A percentile compares a stretch with the other conserved stretches of the same genome.
phyloP scores from a whole-genome alignment of 441 rosid genomes.

The Euphorbia celastroides region DNA sequence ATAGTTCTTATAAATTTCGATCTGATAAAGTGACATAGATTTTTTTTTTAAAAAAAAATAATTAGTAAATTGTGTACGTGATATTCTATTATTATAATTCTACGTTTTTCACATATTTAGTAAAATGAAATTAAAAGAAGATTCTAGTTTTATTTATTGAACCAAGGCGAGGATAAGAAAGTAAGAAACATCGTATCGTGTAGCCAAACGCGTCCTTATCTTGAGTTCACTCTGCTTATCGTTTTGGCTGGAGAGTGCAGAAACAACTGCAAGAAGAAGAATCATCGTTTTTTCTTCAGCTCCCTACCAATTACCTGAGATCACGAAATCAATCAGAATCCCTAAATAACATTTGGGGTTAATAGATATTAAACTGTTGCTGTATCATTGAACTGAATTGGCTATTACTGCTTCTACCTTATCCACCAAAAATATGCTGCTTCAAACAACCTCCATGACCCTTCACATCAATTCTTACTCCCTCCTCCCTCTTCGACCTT shows the following conservation, averaged over 20 bases:
- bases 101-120: too few relatives aligned
- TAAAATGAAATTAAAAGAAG: too few relatives aligned
- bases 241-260: too few relatives aligned
- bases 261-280: not conserved
- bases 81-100: too few relatives aligned
- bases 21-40: too few relatives aligned
- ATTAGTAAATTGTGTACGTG: too few relatives aligned
- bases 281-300: conserved; percentile 11
- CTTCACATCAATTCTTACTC: conserved; percentile 21
- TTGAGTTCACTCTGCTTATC: too few relatives aligned
- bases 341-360: not conserved
- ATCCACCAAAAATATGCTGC: conserved; percentile 34
- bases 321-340: not conserved
- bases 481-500: conserved; percentile 31
- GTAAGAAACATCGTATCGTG: not conserved
- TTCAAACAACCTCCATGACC: conserved; percentile 43
- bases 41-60: too few relatives aligned
- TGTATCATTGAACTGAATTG: too few relatives aligned
- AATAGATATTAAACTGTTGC: too few relatives aligned
- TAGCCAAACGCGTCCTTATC: conserved; percentile 15
- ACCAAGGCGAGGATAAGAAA: not conserved
- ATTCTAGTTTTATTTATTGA: not conserved
- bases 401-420: not conserved
- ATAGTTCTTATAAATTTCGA: too few relatives aligned
- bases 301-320: not conserved